phyloP scores from a whole-genome alignment of 192 early-diverging fungal genomes.

The Rhizophagus clarus region DNA sequence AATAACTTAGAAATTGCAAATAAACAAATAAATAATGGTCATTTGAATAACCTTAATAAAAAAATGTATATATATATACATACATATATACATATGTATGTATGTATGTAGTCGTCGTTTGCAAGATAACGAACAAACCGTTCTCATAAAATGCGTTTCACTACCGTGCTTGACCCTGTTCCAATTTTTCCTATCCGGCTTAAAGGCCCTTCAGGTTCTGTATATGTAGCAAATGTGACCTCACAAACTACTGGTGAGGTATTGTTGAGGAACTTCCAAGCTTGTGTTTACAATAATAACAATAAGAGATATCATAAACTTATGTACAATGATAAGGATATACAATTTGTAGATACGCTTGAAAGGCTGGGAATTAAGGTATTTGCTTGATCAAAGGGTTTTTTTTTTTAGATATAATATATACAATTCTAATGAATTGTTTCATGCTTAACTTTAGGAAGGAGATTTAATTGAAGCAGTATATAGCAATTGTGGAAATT shows the following conservation, averaged over 20 bases:
- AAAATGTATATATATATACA: too few species aligned
- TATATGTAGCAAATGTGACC: slow-evolving; percentile 18
- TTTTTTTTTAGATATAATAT: not conserved
- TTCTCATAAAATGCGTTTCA: slow-evolving; percentile 17
- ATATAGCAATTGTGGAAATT: not conserved
- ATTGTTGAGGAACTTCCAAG: not conserved
- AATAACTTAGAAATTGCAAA: too few species aligned
- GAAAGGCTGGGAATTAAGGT: slow-evolving; percentile 9
- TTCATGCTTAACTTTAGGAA: slow-evolving; percentile 8
- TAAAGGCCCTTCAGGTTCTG: not conserved
- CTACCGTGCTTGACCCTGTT: not conserved
- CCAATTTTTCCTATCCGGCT: slow-evolving; percentile 16
- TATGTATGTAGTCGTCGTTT: too few species aligned
- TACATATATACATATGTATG: too few species aligned
- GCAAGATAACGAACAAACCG: too few species aligned
- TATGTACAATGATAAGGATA: not conserved
- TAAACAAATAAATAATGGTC: too few species aligned
- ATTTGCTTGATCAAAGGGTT: not conserved
- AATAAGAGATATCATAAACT: not conserved
- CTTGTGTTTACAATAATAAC: not conserved
- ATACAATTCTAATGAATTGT: not conserved
- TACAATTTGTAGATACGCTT: not conserved
- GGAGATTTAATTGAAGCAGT: not conserved
- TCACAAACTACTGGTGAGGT: slow-evolving; percentile 6
- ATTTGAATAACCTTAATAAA: too few species aligned